Base-by-base conservation (phyloP, 75 land plant genomes). In the Selaginella moellendorffii region DNA sequence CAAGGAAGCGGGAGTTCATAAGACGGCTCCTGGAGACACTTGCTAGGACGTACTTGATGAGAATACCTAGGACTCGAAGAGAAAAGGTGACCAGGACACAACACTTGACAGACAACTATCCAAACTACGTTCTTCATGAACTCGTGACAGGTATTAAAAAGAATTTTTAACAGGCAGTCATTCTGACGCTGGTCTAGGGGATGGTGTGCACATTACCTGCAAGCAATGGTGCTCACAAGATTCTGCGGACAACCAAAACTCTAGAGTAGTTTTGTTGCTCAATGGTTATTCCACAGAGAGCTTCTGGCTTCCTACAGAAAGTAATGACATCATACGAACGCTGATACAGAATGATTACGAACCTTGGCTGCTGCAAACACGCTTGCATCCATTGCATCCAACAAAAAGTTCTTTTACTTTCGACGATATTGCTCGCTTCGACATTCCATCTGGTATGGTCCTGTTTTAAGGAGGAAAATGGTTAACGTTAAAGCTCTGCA, bases 211-310 rank as follows among this genome's bases (percentile, higher is more conserved):
- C 12, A 64, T 77, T 53, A 77, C 74, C 65, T 73, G 76, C 61
- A 69, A 27, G 31, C 72, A 76, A 53, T 80, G 78, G 78, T n/a
- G n/a, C n/a, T n/a, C n/a, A n/a, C n/a, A 28, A 52, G 14, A n/a
- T n/a, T n/a, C n/a, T 30, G 26, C 28, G 27, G 67, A 20, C 23
- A n/a, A 29, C 25, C 23, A 10, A 22, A 54, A 29, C 59, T 71
- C 74, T 26, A 54, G 2, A 2, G 26, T 27, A 5, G 76, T 77
- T 31, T 68, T 80, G 0, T 63, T 80, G 12, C 29, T 80, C 2
- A 80, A 80, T 65, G 79, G 82, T 0, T 28, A 80, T 64, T 69
- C 79, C 18, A 52, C 18, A 12, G 77, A 77, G 53, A 74, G 79
- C 52, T 80, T 31, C 61, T 77, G 31, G 2, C 72, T 80, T 1